A percentile compares a stretch with the other conserved stretches of the same genome.
phyloP scores from a whole-genome alignment of 2,329 filamentous ascomycete species.

The Cladophialophora psammophila region DNA sequence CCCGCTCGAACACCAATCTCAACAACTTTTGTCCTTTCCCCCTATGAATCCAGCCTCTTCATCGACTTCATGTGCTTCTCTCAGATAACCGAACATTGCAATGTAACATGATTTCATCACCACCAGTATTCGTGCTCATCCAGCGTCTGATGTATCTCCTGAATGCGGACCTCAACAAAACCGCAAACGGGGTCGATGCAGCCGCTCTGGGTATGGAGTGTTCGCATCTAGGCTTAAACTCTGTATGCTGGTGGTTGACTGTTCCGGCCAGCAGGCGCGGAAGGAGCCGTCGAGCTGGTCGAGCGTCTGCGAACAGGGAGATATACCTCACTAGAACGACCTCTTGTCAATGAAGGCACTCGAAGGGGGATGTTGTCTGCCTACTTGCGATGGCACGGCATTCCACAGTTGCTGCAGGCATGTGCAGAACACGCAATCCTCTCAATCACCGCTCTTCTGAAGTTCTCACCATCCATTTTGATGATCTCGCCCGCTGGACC shows the following conservation, averaged over 20 bases:
- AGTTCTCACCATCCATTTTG: slow-evolving; percentile 18
- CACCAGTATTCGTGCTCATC: not conserved
- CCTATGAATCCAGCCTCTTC: not conserved
- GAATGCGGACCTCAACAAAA: not conserved
- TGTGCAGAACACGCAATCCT: slow-evolving; percentile 13
- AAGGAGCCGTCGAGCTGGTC: not conserved
- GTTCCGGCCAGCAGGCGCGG: not conserved
- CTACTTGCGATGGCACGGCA: slow-evolving; percentile 42
- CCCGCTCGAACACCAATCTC: not conserved
- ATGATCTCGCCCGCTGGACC: slow-evolving; percentile 25
- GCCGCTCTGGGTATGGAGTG: not conserved
- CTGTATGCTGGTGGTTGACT: slow-evolving; percentile 11
- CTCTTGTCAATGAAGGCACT: not conserved
- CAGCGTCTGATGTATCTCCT: not conserved
- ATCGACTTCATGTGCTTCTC: not conserved
- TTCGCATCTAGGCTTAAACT: not conserved
- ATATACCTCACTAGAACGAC: not conserved
- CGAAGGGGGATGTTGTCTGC: not conserved
- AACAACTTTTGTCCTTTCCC: not conserved
- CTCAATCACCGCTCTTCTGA: slow-evolving; percentile 29
- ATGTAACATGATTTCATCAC: not conserved
- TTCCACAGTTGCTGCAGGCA: slow-evolving; percentile 31
- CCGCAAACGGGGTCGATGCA: not conserved
- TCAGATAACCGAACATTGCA: not conserved
- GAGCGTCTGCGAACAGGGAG: not conserved